Base-by-base conservation (phyloP, 345 rosid genomes). In the Aquilaria sinensis region DNA sequence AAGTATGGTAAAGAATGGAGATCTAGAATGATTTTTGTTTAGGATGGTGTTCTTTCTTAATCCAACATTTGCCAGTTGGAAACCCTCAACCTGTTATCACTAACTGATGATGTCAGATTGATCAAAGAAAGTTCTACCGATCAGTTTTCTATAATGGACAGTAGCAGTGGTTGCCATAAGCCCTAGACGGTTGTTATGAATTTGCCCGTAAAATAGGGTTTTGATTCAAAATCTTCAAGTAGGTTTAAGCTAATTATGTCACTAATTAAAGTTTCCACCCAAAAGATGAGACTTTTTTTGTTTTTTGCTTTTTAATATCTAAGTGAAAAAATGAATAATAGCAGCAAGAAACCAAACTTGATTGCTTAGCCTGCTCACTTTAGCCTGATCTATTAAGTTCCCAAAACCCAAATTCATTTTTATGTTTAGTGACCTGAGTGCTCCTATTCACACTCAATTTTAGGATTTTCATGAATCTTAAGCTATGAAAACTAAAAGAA, bases 11-110 rank as follows among this genome's bases (percentile, higher is more conserved):
- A 88, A 66, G 97, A 97, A 41, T 93, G 98, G 98, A 90, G 97
- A 83, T 90, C 92, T 71, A 79, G 98, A 90, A 90, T 92, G 92
- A 88, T 93, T 76, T 70, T 81, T 43, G 83, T 90, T 62, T 82
- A 83, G 49, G 82, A 88, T 56, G 97, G 96, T 30, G 78, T 82
- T 59, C 80, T 93, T 1, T 90, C 90, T 45, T 93, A 93, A 69
- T 90, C 90, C 30, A 90, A 88, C 83, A 78, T 82, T 75, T 86
- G 85, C 32, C 74, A 87, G 50, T 72, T 86, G 64, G 97, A 84
- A 72, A 75, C 80, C 74, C 76, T 87, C 41, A 74, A 77, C 61
- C 70, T 81, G 2, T 69, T 78, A 0, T 69, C 83, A 33, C 72
- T 79, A 3, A 60, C 69, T 0, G 85, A 83, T 32, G 95, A 81